A percentile compares a stretch with the other conserved stretches of the same genome.
phyloP scores from a whole-genome alignment of 345 rosid genomes.

The Noccaea bulbosa region DNA sequence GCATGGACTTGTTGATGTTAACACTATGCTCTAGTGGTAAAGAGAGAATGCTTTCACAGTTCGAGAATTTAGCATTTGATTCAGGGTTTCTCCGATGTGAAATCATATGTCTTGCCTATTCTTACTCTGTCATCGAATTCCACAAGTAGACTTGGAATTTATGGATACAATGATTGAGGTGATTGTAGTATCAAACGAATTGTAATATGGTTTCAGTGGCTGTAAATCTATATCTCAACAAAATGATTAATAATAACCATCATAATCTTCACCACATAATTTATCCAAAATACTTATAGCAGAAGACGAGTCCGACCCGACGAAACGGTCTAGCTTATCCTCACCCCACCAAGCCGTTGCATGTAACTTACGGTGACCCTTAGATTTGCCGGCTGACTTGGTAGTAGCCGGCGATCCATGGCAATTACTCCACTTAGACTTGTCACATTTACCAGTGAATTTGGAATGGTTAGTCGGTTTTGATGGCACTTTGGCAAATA shows the following conservation, averaged over 20 bases:
- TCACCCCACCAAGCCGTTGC: conserved; percentile 18
- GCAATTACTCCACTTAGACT: conserved; percentile 29
- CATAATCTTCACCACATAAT: conserved; percentile 16
- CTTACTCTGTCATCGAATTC: too few relatives aligned
- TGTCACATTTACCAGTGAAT: conserved; percentile 10
- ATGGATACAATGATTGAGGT: too few relatives aligned
- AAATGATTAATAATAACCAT: conserved; percentile 9
- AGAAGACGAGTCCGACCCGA: conserved; percentile 20
- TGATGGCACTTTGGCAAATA: conserved; percentile 29
- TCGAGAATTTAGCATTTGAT: too few relatives aligned
- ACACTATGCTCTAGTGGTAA: too few relatives aligned
- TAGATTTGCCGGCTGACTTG: conserved; percentile 20
- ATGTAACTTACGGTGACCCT: conserved; percentile 36
- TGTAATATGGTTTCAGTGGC: too few relatives aligned
- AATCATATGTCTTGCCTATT: too few relatives aligned
- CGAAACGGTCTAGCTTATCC: conserved; percentile 29
- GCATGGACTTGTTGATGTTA: too few relatives aligned
- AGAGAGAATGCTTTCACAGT: too few relatives aligned
- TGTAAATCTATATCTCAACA: too few relatives aligned
- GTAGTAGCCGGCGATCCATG: conserved; percentile 23
- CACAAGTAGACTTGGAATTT: too few relatives aligned
- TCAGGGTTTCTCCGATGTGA: too few relatives aligned
- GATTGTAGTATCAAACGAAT: too few relatives aligned
- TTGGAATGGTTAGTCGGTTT: conserved; percentile 38
- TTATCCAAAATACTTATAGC: conserved; percentile 10